A percentile compares a stretch with the other conserved stretches of the same genome.
Evolutionary conservation across 1,139 yeast species (phyloP).

Genomic region (Zhuliangozyma blackwelliae): DNA sequence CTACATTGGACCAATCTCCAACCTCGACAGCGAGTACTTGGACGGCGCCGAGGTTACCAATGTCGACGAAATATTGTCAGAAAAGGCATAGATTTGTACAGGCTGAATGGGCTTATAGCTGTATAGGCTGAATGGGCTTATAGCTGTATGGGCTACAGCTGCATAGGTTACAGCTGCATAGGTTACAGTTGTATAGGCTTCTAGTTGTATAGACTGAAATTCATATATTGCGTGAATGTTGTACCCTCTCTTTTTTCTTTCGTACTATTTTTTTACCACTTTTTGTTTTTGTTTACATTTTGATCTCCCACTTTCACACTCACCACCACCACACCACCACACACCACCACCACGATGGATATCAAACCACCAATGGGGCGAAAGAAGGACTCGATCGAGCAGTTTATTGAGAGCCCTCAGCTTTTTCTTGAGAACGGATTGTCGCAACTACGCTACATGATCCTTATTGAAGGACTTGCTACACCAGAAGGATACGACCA

Average conservation of each 20-base stretch:
- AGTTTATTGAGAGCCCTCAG: slow-evolving; percentile 57
- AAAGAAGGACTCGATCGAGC: slow-evolving; percentile 63
- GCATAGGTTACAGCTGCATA: not conserved
- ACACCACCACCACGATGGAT: no score
- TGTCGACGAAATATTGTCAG: slow-evolving; percentile 5
- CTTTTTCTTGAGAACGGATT: slow-evolving; percentile 65
- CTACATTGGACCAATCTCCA: slow-evolving; percentile 36
- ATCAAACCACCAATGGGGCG: slow-evolving; percentile 26
- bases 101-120: not conserved
- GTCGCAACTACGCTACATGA: slow-evolving; percentile 73
- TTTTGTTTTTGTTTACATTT: no score
- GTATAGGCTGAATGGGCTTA: no score
- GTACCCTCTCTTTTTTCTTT: no score
- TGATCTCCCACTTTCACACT: no score
- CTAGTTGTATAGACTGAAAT: no score
- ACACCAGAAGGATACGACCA: slow-evolving; percentile 44
- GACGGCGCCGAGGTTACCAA: slow-evolving; percentile 5
- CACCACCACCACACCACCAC: no score
- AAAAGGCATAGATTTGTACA: not conserved
- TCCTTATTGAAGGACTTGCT: slow-evolving; percentile 73
- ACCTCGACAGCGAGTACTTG: slow-evolving; percentile 20
- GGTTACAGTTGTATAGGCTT: no score
- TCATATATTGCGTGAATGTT: no score
- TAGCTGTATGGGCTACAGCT: no score
- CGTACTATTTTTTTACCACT: no score